Percentiles rank a stretch among this genome's conserved stretches.
These are phyloP conservation scores for Saccharomyces paradoxus DNA, from an alignment of 805 yeast genomes.

Conservation along the genomic window DNA sequence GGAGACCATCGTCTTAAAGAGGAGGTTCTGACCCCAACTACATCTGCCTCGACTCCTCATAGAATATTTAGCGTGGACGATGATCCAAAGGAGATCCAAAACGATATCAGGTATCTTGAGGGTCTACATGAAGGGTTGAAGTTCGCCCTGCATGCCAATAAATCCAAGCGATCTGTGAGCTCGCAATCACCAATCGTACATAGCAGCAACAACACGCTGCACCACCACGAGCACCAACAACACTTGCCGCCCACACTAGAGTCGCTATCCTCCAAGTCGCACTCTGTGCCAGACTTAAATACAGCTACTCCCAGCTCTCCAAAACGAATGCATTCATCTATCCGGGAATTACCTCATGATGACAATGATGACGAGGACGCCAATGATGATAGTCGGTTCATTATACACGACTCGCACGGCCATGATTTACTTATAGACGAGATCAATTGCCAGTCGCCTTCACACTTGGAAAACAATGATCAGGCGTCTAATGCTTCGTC, in stretches of 20 bases:
- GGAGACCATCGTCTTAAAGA: not conserved
- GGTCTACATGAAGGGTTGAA: slow-evolving; percentile 67
- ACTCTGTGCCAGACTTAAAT: not conserved
- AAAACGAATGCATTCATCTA: not conserved
- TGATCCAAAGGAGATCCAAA: slow-evolving; percentile 63
- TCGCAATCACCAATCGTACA: not conserved
- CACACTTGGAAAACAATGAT: slow-evolving; percentile 28
- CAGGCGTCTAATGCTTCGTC: slow-evolving; percentile 34
- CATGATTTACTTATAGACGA: slow-evolving; percentile 14
- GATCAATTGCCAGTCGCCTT: not conserved
- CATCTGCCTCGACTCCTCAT: slow-evolving; percentile 10
- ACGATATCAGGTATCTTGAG: slow-evolving; percentile 56
- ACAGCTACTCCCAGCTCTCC: not conserved
- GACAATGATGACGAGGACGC: not conserved
- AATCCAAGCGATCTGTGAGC: not conserved
- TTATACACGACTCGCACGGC: slow-evolving; percentile 13
- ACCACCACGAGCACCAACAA: not conserved
- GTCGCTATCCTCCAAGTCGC: slow-evolving; percentile 4
- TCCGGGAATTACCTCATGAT: not conserved
- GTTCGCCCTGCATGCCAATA: slow-evolving; percentile 30
- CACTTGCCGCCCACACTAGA: slow-evolving; percentile 1
- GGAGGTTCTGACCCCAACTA: slow-evolving; percentile 12
- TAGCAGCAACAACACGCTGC: slow-evolving; percentile 23
- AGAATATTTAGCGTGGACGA: slow-evolving; percentile 72
- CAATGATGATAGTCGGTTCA: slow-evolving; percentile 5